Conservation (phyloP, 495 filamentous ascomycete genomes). For the Trypethelium eluteriae region DNA sequence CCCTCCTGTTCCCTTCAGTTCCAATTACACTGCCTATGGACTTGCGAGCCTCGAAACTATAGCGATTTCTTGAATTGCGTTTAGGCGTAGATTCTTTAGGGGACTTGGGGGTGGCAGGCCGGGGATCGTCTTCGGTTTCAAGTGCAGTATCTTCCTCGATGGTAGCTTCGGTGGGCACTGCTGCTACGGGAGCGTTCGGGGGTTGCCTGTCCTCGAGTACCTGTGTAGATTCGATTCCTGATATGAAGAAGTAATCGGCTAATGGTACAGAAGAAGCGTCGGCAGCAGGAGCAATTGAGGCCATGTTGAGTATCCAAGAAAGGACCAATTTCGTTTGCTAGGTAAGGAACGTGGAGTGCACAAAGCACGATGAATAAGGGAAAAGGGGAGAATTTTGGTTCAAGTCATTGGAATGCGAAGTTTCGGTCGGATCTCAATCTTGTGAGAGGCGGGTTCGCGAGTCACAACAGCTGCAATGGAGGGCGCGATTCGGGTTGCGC, state of each 20-base stretch:
- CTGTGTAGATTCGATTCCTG: constrained; percentile 69
- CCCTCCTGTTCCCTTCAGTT: constrained; percentile 26
- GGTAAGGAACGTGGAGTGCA: constrained; percentile 10
- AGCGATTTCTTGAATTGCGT: constrained; percentile 47
- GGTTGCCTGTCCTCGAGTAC: constrained; percentile 44
- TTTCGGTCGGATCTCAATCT: neutral
- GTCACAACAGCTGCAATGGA: neutral
- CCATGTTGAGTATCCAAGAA: constrained; percentile 22
- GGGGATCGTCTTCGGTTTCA: constrained; percentile 38
- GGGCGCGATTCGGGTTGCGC: neutral
- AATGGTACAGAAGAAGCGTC: constrained; percentile 62
- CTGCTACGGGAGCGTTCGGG: constrained; percentile 46
- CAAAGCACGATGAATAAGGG: constrained; percentile 1
- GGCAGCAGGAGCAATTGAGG: constrained; percentile 25
- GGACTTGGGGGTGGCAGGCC: constrained; percentile 43
- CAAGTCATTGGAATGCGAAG: neutral
- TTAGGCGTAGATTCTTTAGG: constrained; percentile 53
- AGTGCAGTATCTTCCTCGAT: constrained; percentile 66
- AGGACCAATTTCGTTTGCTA: neutral
- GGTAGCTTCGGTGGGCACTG: constrained; percentile 47
- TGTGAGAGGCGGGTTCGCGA: neutral
- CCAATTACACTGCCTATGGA: constrained; percentile 59
- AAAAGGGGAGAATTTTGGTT: neutral
- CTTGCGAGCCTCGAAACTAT: constrained; percentile 54
- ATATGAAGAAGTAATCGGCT: constrained; percentile 99